Evolutionary conservation across 1,139 yeast species (phyloP), one percentile per base, ranked within the genome.

Genomic region (Blastobotrys raffinosifermentans): DNA sequence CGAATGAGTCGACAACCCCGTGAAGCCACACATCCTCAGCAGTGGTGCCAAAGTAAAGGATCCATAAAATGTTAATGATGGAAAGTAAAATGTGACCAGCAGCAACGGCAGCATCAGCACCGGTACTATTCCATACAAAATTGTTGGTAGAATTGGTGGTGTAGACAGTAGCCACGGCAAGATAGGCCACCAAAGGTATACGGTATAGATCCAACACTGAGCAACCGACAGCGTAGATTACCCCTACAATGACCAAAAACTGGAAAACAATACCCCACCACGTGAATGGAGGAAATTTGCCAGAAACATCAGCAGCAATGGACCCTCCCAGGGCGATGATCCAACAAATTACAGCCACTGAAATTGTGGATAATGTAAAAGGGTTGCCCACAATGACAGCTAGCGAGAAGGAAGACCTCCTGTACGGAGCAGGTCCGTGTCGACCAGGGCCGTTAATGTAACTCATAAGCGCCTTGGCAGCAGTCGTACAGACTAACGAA

Each of bases 211-310:
- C 87, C 42, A 85, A 69, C 36, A 77, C 66, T 59, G 83, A 80
- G 53, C 75, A 74, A 40, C 80, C 70, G 51, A 86, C 82, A 26
- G 85, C 66, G 29, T 76, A 55, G 19, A 79, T 62, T 35, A 87
- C 69, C 23, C 73, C 60, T 5, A 67, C 47, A 20, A 84, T 71
- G 27, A 86, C 55, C 25, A 83, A 48, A 23, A 87, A 66, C 63
- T 91, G 78, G 55, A 78, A 91, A 5, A 83, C 91, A n/a, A 91
- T 63, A 3, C 95, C 95, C 98, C 98, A 91, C 98, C 98, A 91
- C 6, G 93, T 75, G 60, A 91, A 83, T 48, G 77, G 75, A 2
- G 96, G 96, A 57, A 80, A 85, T 4, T 61, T 40, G 31, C 58
- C 58, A 1, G 50, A 40, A 9, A 51, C 52, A 30, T 49, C 51